A percentile compares a stretch with the other conserved stretches of the same genome.
phyloP scores from a whole-genome alignment of 306 rosid genomes.

The Rubus parviflorus region DNA sequence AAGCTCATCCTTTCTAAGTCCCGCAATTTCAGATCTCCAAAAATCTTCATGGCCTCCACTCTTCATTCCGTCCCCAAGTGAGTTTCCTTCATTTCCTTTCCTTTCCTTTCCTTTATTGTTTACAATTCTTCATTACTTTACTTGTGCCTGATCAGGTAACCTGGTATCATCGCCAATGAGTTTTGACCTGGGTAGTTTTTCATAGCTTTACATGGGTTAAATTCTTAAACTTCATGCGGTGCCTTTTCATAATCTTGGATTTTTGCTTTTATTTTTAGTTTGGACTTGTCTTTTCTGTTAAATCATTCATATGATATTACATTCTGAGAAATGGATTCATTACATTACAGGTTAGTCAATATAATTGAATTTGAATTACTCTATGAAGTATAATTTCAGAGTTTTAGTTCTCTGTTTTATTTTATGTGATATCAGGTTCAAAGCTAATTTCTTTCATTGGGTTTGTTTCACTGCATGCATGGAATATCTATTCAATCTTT shows the following conservation, averaged over 20 bases:
- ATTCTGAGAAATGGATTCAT: background rate
- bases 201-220: background rate
- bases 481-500: background rate
- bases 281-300: background rate
- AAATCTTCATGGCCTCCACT: constrained; percentile 44
- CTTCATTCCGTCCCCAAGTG: constrained; percentile 43
- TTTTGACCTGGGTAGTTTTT: too few species aligned
- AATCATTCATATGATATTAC: constrained; percentile 5
- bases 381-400: background rate
- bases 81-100: constrained; percentile 3
- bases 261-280: background rate
- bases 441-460: background rate
- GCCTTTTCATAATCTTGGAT: background rate
- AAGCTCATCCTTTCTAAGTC: constrained; percentile 5
- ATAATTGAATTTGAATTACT: background rate
- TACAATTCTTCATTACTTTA: too few species aligned
- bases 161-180: too few species aligned
- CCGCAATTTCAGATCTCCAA: constrained; percentile 39
- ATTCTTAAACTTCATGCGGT: background rate
- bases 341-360: background rate
- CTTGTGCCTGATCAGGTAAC: background rate
- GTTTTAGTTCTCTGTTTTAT: background rate
- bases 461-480: background rate
- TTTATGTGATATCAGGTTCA: background rate
- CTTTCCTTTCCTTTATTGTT: background rate